Conservation (phyloP, 768 basidiomycete species). For the Hortiboletus campestris region DNA sequence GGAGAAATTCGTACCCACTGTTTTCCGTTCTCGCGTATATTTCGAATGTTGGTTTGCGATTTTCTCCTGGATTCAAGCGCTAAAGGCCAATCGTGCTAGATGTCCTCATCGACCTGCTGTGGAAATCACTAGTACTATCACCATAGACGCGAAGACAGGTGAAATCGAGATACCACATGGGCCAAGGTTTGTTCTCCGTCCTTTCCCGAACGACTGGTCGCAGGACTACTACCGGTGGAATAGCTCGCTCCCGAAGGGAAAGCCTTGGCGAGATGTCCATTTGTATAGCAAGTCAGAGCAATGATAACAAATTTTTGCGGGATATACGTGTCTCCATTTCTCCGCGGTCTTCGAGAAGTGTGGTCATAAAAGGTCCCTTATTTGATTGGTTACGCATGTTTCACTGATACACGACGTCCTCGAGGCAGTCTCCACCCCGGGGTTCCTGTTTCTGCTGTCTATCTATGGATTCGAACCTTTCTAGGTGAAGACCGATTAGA, state of each 20-base stretch:
- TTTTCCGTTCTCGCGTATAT: conserved; percentile 72
- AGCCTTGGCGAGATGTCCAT: conserved; percentile 33
- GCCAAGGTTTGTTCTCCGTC: conserved; percentile 37
- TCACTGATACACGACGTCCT: conserved; percentile 21
- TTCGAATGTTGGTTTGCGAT: conserved; percentile 55
- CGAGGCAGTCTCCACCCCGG: conserved; percentile 21
- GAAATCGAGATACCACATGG: conserved; percentile 50
- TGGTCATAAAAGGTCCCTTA: conserved; percentile 1
- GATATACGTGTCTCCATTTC: conserved; percentile 12
- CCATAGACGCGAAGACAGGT: conserved; percentile 45
- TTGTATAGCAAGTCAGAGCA: conserved; percentile 18
- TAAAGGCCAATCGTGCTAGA: conserved; percentile 37
- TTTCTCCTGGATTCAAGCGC: neutral
- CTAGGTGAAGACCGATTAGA: conserved; percentile 10
- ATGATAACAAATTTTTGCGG: conserved; percentile 8
- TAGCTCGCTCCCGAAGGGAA: conserved; percentile 34
- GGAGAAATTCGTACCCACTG: conserved; percentile 48
- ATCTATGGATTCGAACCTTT: conserved; percentile 25
- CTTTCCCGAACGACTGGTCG: conserved; percentile 2
- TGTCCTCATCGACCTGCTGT: conserved; percentile 64
- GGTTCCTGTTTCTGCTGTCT: conserved; percentile 31
- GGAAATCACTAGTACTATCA: conserved; percentile 63
- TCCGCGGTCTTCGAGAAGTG: conserved; percentile 22
- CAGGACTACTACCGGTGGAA: conserved; percentile 13
- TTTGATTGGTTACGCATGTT: conserved; percentile 22